Base-by-base conservation (phyloP, 116 monocot species). In the Cymodocea nodosa region DNA sequence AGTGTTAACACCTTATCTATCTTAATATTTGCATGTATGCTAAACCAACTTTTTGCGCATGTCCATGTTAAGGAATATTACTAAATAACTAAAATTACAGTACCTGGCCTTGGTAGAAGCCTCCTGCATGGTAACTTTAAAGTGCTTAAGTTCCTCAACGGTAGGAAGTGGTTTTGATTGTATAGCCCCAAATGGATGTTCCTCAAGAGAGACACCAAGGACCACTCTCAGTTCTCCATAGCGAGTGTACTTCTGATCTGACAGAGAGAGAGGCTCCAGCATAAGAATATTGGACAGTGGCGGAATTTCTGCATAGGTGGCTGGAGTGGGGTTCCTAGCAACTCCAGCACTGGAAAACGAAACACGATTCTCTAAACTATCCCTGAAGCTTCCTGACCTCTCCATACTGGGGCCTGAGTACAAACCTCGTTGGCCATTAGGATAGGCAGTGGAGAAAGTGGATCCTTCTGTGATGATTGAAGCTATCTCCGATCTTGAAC, bases 61-160 rank as follows among this genome's bases (percentile, higher is more conserved):
- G 23, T 56, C 22, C 10, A 56, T 18, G 23, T 20, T 16, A 56
- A 56, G 19, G 56, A 23, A 18, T 20, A 18, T 19, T 22, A 18
- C 6, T 19, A 15, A 60, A 60, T 13, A 35, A 6, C 6, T n/a
- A 35, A 63, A 63, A 48, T 2, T 40, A 8, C 40, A 18, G 12
- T 40, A 63, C 63, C 63, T 63, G 44, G 63, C 63, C 40, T 35
- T 63, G 30, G 37, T 63, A 39, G 40, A 63, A 17, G 35, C 44
- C 17, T 63, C 63, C n/a, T 48, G 63, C 63, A 63, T 6, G n/a
- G 35, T 35, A 17, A 22, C 68, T 72, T 72, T 88, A 64, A 81
- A 81, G 49, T 81, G 76, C 64, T 89, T 93, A 6, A 93, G 63
- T 60, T 88, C 93, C 59, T 88, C 89, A 13, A 72, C 77, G 6